These are phyloP conservation scores for Digitaria exilis DNA, from an alignment of 202 grass and related monocot genomes.

Conservation along the genomic window DNA sequence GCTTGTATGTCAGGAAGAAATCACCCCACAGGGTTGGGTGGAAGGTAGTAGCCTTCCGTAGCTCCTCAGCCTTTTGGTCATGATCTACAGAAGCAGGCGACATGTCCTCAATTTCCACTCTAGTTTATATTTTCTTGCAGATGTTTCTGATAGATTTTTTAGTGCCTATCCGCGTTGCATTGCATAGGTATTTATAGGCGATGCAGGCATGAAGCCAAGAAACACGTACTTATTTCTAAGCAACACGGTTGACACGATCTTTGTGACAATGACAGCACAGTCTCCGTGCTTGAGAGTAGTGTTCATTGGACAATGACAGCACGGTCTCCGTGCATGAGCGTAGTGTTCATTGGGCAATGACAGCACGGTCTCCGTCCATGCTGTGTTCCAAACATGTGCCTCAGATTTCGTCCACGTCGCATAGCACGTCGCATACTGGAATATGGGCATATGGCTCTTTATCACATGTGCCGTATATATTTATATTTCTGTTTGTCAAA, in stretches of 20 bases:
- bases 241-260: not conserved
- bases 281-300: no score
- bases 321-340: not conserved
- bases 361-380: no score
- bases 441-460: no score
- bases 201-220: not conserved
- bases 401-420: no score
- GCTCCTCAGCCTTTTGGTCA: not conserved
- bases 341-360: not conserved
- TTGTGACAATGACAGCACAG: not conserved
- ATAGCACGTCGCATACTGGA: no score
- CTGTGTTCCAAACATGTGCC: no score
- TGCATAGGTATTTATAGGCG: not conserved
- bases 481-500: no score
- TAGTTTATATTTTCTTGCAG: not conserved
- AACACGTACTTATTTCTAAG: not conserved
- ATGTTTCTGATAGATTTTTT: not conserved
- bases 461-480: no score
- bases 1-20: conserved; percentile 36
- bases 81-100: not conserved
- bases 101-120: not conserved
- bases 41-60: conserved; percentile 8
- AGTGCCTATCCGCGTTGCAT: not conserved
- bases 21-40: conserved; percentile 41
- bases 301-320: not conserved